phyloP scores from a whole-genome alignment of 208 protist species.

The Leishmania major region DNA sequence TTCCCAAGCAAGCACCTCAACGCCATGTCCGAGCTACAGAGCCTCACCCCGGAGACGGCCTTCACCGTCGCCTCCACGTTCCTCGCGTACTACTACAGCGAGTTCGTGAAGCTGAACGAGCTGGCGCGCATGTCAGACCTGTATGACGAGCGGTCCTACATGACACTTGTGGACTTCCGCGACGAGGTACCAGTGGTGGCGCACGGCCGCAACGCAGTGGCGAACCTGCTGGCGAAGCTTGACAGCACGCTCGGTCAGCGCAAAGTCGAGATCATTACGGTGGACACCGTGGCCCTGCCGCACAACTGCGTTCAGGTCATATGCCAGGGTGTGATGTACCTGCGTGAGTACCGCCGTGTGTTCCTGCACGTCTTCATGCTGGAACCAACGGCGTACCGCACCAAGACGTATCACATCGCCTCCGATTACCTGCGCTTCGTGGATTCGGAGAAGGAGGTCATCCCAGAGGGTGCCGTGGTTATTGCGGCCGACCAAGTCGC shows the following conservation, averaged over 20 bases:
- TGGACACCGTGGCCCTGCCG: constrained; percentile 71
- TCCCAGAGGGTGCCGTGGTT: constrained; percentile 66
- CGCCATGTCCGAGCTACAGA: constrained; percentile 26
- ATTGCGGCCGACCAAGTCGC: constrained; percentile 66
- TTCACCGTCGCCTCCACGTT: constrained; percentile 68
- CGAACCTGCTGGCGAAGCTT: constrained; percentile 53
- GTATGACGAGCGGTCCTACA: constrained; percentile 68
- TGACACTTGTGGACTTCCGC: constrained; percentile 61
- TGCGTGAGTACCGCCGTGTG: constrained; percentile 48
- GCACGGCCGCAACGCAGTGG: constrained; percentile 54
- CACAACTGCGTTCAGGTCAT: constrained; percentile 67
- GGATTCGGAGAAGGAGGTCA: constrained; percentile 62
- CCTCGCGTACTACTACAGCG: constrained; percentile 78
- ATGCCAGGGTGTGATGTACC: constrained; percentile 77
- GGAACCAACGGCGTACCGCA: constrained; percentile 71
- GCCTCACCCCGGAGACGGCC: constrained; percentile 47
- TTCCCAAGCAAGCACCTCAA: not conserved
- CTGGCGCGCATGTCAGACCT: constrained; percentile 55
- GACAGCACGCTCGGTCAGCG: constrained; percentile 58
- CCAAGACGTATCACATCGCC: constrained; percentile 82
- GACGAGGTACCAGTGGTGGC: constrained; percentile 48
- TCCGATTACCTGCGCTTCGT: constrained; percentile 85
- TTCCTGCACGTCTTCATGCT: constrained; percentile 86
- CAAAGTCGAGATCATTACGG: constrained; percentile 83
- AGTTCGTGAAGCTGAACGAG: constrained; percentile 64